Conservation (phyloP, 805 yeast genomes). For the Metschnikowia lunata region DNA sequence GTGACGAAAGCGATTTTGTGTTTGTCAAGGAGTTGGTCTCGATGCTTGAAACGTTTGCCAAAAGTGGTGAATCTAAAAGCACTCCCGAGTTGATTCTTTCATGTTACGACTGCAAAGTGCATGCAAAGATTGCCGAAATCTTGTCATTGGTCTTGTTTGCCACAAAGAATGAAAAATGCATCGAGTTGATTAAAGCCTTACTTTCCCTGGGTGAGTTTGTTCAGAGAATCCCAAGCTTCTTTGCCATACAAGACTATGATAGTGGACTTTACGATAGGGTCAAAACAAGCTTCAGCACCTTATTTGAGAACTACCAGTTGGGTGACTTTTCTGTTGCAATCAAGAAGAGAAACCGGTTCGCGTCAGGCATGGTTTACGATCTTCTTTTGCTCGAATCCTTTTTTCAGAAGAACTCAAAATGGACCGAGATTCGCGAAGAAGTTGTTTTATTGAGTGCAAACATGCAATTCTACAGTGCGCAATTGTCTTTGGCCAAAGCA, state of each 20-base stretch:
- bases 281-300: slow-evolving; percentile 40
- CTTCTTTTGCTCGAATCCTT: slow-evolving; percentile 58
- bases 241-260: slow-evolving; percentile 45
- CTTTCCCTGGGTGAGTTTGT: slow-evolving; percentile 38
- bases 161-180: slow-evolving; percentile 41
- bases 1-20: slow-evolving; percentile 45
- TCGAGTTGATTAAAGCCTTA: slow-evolving; percentile 38
- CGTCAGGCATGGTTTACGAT: slow-evolving; percentile 53
- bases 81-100: slow-evolving; percentile 3
- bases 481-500: slow-evolving; percentile 64
- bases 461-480: slow-evolving; percentile 60
- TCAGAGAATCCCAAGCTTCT: slow-evolving; percentile 25
- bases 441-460: slow-evolving; percentile 58
- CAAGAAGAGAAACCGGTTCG: slow-evolving; percentile 46
- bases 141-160: slow-evolving; percentile 68
- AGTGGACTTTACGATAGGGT: slow-evolving; percentile 43
- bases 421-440: slow-evolving; percentile 38
- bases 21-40: slow-evolving; percentile 41
- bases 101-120: slow-evolving; percentile 53
- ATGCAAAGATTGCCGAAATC: slow-evolving; percentile 70
- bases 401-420: slow-evolving; percentile 33
- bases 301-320: slow-evolving; percentile 46
- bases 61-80: slow-evolving; percentile 4
- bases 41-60: slow-evolving; percentile 15
- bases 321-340: slow-evolving; percentile 48